A percentile compares a stretch with the other conserved stretches of the same genome.
These are phyloP conservation scores for Ogataea siamensis DNA, from an alignment of 805 yeast genomes.

Conservation along the genomic window DNA sequence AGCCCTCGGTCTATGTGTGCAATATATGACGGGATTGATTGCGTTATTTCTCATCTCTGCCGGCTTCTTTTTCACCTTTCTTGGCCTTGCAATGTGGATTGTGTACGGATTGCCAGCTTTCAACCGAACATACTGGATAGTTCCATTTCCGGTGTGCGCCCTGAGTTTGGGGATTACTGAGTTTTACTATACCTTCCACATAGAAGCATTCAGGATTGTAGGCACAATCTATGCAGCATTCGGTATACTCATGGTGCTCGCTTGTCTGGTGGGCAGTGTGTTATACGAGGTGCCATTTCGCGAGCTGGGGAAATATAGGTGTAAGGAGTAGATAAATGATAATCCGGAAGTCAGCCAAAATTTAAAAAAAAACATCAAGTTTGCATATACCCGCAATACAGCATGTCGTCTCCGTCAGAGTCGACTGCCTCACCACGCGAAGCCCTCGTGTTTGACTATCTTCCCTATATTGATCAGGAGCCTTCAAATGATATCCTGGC, in stretches of 20 bases:
- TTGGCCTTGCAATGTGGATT: conserved; percentile 37
- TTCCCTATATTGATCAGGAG: conserved; percentile 27
- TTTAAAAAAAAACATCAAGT: not conserved
- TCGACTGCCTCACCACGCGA: conserved; percentile 4
- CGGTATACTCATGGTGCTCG: conserved; percentile 43
- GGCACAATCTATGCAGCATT: conserved; percentile 57
- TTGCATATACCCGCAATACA: not conserved
- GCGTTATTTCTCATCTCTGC: conserved; percentile 20
- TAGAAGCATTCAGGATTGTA: conserved; percentile 57
- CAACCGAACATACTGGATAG: conserved; percentile 65
- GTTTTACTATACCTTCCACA: conserved; percentile 43
- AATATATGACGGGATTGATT: conserved; percentile 13
- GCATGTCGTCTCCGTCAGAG: conserved; percentile 5
- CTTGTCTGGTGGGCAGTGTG: conserved; percentile 37
- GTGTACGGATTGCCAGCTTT: conserved; percentile 35
- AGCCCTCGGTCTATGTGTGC: conserved; percentile 13
- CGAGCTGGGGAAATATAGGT: conserved; percentile 8
- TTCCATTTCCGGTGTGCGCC: conserved; percentile 85
- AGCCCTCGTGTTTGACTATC: conserved; percentile 18
- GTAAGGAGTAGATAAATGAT: conserved; percentile 4
- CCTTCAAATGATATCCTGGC: conserved; percentile 20
- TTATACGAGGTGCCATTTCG: conserved; percentile 32
- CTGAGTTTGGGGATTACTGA: conserved; percentile 59
- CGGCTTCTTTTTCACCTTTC: conserved; percentile 40
- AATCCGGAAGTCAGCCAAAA: not conserved